Conservation (phyloP, 345 rosid genomes). For the Punica granatum region DNA sequence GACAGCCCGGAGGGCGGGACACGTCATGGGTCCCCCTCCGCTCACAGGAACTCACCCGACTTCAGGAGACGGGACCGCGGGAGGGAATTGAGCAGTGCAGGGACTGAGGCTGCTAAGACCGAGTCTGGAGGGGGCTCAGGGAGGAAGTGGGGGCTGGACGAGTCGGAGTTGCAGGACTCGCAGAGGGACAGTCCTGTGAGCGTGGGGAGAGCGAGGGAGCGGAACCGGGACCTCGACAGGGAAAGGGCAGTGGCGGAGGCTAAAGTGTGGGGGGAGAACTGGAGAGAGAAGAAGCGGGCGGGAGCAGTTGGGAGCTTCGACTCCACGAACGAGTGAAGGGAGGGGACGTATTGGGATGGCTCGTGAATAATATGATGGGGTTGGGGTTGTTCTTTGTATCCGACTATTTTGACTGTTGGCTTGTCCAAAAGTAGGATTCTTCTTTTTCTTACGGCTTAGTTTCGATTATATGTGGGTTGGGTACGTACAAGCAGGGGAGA, state of each 20-base stretch:
- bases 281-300: conserved; percentile 83
- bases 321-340: conserved; percentile 49
- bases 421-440: conserved; percentile 2
- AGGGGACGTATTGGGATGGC: not conserved
- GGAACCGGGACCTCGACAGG: conserved; percentile 83
- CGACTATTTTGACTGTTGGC: conserved; percentile 1
- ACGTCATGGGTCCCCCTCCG: conserved; percentile 61
- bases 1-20: conserved; percentile 53
- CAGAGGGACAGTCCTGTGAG: conserved; percentile 69
- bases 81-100: conserved; percentile 42
- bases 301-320: conserved; percentile 68
- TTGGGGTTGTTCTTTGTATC: conserved; percentile 9
- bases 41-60: conserved; percentile 78
- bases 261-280: conserved; percentile 97
- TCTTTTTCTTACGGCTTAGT: conserved; percentile 4
- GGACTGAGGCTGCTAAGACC: conserved; percentile 42
- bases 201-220: conserved; percentile 55
- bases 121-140: conserved; percentile 77
- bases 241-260: conserved; percentile 97
- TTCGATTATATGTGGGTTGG: conserved; percentile 7
- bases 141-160: conserved; percentile 65
- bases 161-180: conserved; percentile 53
- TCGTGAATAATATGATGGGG: conserved; percentile 9
- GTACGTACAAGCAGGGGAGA: not conserved
- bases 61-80: conserved; percentile 58